phyloP scores from a whole-genome alignment of 2,329 filamentous ascomycete species.

The Westerdykella aurantiaca region DNA sequence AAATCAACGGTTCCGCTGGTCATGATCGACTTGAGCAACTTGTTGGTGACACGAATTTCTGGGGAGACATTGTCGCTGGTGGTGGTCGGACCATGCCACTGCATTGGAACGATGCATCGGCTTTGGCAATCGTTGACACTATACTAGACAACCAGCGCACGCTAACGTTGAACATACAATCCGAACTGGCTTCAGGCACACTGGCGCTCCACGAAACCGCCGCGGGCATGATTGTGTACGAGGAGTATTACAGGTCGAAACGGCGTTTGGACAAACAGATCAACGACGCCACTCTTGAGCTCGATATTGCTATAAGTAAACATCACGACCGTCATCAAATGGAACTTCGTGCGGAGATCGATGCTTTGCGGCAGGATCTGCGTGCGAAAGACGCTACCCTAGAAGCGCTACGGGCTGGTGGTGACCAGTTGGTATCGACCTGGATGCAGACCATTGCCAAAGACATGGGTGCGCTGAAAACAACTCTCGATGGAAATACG shows the following conservation, averaged over 20 bases:
- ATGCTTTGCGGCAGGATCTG: too few species aligned
- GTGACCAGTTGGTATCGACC: too few species aligned
- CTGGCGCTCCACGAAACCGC: background rate
- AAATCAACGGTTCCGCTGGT: background rate
- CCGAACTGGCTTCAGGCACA: background rate
- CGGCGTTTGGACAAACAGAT: too few species aligned
- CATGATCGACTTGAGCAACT: background rate
- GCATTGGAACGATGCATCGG: background rate
- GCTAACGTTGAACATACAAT: background rate
- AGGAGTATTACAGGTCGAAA: background rate
- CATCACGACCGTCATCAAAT: too few species aligned
- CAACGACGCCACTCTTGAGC: too few species aligned
- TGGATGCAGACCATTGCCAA: too few species aligned
- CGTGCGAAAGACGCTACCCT: too few species aligned
- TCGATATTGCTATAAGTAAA: too few species aligned
- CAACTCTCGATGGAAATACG: too few species aligned
- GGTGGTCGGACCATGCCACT: background rate
- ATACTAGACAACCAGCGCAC: background rate
- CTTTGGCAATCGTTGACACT: background rate
- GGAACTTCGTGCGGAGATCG: too few species aligned
- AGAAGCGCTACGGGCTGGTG: too few species aligned
- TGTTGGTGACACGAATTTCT: background rate
- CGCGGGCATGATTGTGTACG: background rate
- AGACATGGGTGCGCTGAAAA: too few species aligned
- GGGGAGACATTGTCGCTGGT: conserved; percentile 1